phyloP scores from a whole-genome alignment of 768 basidiomycete genomes.

The Calocera viscosa region DNA sequence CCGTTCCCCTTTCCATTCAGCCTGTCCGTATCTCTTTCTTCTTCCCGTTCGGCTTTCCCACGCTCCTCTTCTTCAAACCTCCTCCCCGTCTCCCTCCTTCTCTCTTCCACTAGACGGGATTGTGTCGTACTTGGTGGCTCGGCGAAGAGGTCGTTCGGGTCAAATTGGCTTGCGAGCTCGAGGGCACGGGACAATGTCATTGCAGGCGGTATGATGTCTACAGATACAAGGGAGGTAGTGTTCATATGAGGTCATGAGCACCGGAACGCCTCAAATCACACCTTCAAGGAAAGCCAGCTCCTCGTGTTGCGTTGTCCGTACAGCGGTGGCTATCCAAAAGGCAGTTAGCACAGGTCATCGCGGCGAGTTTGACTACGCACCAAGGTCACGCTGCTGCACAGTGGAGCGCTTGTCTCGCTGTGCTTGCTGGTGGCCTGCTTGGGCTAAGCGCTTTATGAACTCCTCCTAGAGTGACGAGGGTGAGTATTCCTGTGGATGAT shows the following conservation, averaged over 20 bases:
- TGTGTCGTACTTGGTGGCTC: not conserved
- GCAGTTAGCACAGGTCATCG: not conserved
- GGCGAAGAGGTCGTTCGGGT: constrained; percentile 5
- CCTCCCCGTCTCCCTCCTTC: not conserved
- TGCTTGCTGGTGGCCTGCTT: constrained; percentile 59
- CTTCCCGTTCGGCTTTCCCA: not conserved
- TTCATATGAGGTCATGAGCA: not conserved
- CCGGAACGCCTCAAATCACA: not conserved
- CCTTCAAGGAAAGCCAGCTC: constrained; percentile 8
- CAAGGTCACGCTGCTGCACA: constrained; percentile 67
- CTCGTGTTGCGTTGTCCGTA: not conserved
- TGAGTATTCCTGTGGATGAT: not conserved
- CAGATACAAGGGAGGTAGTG: constrained; percentile 2
- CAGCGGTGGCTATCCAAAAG: not conserved
- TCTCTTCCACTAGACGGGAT: not conserved
- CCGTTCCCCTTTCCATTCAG: not conserved
- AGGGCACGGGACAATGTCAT: constrained; percentile 8
- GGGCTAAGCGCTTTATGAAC: constrained; percentile 63
- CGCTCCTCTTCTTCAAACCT: not conserved
- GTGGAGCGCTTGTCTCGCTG: constrained; percentile 58
- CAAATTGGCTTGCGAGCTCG: constrained; percentile 6
- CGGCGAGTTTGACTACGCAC: constrained; percentile 32
- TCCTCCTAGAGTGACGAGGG: constrained; percentile 44
- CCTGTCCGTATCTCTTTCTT: not conserved
- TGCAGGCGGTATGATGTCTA: constrained; percentile 6